A percentile compares a stretch with the other conserved stretches of the same genome.
phyloP scores from a whole-genome alignment of 1,284 basidiomycete species.

The Pterula multifida region DNA sequence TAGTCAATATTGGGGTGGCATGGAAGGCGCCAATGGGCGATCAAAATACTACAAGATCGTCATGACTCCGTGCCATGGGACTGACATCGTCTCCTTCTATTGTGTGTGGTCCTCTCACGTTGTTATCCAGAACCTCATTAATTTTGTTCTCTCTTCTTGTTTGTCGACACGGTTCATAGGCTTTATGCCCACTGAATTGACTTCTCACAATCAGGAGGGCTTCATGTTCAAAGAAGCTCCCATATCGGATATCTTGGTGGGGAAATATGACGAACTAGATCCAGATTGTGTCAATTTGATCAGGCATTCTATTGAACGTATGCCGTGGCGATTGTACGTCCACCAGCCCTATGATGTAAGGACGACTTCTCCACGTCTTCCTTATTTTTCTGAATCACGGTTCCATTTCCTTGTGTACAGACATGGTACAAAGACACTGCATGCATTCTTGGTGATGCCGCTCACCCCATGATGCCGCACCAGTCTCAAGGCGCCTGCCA shows the following conservation, averaged over 20 bases:
- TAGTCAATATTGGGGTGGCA: conserved; percentile 22
- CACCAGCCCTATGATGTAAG: conserved; percentile 20
- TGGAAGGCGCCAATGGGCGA: conserved; percentile 16
- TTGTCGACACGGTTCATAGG: conserved; percentile 9
- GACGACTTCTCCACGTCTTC: background rate
- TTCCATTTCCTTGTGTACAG: conserved; percentile 8
- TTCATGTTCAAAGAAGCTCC: conserved; percentile 21
- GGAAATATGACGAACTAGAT: conserved; percentile 19
- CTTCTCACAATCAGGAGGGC: conserved; percentile 21
- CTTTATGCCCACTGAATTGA: conserved; percentile 23
- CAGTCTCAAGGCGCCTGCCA: conserved; percentile 23
- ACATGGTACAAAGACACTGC: conserved; percentile 18
- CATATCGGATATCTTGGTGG: conserved; percentile 18
- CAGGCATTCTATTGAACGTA: conserved; percentile 20
- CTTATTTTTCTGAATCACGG: background rate
- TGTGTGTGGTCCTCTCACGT: conserved; percentile 12
- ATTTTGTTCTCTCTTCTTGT: background rate
- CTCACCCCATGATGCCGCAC: conserved; percentile 24
- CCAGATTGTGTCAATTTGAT: conserved; percentile 18
- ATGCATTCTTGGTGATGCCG: conserved; percentile 21
- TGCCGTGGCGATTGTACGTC: conserved; percentile 23
- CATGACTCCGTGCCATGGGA: conserved; percentile 21
- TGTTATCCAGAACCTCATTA: background rate
- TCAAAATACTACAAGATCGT: conserved; percentile 25
- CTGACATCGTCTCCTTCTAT: conserved; percentile 20